These are phyloP conservation scores for Phytophthora lateralis DNA, from an alignment of 352 stramenopile species.

Conservation along the genomic window DNA sequence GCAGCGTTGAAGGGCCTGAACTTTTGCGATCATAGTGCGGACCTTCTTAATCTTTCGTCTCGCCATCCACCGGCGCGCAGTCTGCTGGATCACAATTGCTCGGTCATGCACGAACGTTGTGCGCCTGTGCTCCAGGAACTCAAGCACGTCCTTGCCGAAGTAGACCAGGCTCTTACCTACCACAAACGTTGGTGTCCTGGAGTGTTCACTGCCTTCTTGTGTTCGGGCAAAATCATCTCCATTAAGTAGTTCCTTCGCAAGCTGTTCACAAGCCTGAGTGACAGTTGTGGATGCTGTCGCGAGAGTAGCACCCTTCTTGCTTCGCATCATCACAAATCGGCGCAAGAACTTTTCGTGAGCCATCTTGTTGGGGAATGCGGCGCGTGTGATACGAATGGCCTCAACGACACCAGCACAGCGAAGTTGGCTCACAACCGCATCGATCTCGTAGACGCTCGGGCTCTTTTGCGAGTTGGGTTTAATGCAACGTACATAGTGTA, in stretches of 20 bases:
- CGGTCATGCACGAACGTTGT: conserved; percentile 76
- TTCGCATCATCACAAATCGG: conserved; percentile 81
- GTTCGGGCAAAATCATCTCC: conserved; percentile 45
- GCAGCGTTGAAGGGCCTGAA: conserved; percentile 65
- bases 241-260: conserved; percentile 54
- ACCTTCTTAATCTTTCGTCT: conserved; percentile 55
- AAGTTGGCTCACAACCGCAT: conserved; percentile 85
- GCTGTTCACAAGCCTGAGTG: conserved; percentile 64
- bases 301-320: conserved; percentile 28
- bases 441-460: conserved; percentile 82
- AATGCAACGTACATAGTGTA: conserved; percentile 92
- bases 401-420: conserved; percentile 91
- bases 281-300: conserved; percentile 51
- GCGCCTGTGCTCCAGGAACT: conserved; percentile 86
- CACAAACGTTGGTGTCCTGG: conserved; percentile 63
- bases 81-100: conserved; percentile 67
- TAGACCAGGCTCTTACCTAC: conserved; percentile 92
- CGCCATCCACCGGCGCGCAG: conserved; percentile 58
- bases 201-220: conserved; percentile 40
- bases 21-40: conserved; percentile 51
- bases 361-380: conserved; percentile 94
- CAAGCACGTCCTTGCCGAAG: conserved; percentile 93
- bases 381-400: conserved; percentile 90
- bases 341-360: conserved; percentile 89
- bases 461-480: conserved; percentile 91